Evolutionary conservation across 2,329 filamentous ascomycete genomes (phyloP), one percentile per base, ranked within the genome.

Genomic region (Arachnomyces sp.): DNA sequence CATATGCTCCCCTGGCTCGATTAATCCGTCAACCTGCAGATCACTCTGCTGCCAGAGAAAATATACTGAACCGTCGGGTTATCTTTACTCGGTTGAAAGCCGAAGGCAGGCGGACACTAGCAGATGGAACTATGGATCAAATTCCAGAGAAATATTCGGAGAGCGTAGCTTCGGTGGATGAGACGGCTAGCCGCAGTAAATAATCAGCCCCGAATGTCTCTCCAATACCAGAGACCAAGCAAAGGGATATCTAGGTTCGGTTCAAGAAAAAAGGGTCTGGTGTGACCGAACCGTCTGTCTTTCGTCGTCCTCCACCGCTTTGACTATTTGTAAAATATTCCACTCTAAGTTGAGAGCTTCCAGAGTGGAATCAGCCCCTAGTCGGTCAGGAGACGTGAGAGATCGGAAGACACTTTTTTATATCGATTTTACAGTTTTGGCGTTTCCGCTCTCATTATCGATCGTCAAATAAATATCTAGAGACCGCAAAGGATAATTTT

Each of bases 61-160:
- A 67, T 7, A 67, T 61, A 46, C 77, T 66, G 44, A 73, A 75
- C 72, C 73, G 77, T 49, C 73, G 69, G 7, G 68, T 67, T 29
- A 74, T 62, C 8, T 59, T 54, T 0, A 61, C 55, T 2, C 65
- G 61, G 5, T 68, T 63, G 32, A 72, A 67, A 3, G 62, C 57
- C 1, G 54, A 62, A 0, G 72, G 66, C 7, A 69, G 66, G 0
- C 69, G 61, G 9, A 63, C 65, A 5, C 55, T 61, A 0, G 73
- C 64, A 0, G 71, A 74, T 0, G 73, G 73, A 40, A 76, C 76
- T 31, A 77, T 54, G 41, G 74, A 75, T 43, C 67, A 69, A 1
- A 65, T 25, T 61, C 7, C 61, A 50, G 3, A 46, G 50, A 37
- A 53, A 51, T 5, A 5, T 25, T 25, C 5, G 9, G 21, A 5